Evolutionary conservation across 768 basidiomycete species (phyloP).

Genomic region (Lactarius sp.): DNA sequence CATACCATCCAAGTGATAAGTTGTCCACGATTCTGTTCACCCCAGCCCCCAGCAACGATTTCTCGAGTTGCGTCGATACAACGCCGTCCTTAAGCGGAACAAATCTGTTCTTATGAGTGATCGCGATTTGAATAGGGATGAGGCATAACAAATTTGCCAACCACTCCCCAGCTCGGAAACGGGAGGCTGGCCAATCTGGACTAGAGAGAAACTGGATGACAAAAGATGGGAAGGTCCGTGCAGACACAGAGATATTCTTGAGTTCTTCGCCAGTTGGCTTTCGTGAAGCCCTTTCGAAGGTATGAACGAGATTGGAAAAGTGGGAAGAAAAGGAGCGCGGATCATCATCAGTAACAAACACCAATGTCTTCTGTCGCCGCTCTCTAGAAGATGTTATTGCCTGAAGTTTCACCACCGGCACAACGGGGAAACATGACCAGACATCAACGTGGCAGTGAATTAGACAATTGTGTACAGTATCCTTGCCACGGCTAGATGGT

Average conservation of each 20-base stretch:
- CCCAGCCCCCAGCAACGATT: conserved; percentile 53
- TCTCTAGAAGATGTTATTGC: conserved; percentile 24
- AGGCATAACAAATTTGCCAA: conserved; percentile 54
- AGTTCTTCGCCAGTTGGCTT: conserved; percentile 50
- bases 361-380: conserved; percentile 35
- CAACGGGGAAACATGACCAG: conserved; percentile 20
- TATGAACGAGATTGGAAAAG: conserved; percentile 41
- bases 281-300: conserved; percentile 45
- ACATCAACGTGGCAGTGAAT: conserved; percentile 15
- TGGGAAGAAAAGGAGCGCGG: conserved; percentile 37
- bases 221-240: conserved; percentile 33
- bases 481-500: conserved; percentile 20
- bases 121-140: conserved; percentile 60
- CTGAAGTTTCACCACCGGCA: conserved; percentile 10
- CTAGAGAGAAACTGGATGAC: not conserved
- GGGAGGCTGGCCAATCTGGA: conserved; percentile 31
- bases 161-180: conserved; percentile 54
- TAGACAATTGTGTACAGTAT: conserved; percentile 39
- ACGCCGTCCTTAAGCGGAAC: conserved; percentile 58
- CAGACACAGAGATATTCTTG: conserved; percentile 35
- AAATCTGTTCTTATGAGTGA: conserved; percentile 56
- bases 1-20: conserved; percentile 60
- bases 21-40: conserved; percentile 51
- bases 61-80: conserved; percentile 45
- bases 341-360: conserved; percentile 42